Conservation (phyloP, 768 basidiomycete species). For the Lentinus tigrinus region DNA sequence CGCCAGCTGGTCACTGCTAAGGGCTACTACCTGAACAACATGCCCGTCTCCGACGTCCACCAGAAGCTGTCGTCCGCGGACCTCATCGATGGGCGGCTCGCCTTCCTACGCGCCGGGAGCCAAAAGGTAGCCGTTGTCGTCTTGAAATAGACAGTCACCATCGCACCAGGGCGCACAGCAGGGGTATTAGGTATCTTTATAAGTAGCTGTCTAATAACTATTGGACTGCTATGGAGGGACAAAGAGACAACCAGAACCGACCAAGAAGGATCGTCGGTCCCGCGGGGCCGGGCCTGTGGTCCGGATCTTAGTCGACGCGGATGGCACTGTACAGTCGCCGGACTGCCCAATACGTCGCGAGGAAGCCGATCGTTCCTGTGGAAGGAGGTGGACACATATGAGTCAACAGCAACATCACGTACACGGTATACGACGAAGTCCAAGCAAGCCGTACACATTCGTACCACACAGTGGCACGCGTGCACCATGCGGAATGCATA, state of each 20-base stretch:
- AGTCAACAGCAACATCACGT: neutral
- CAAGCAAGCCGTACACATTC: neutral
- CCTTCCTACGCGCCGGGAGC: conserved; percentile 73
- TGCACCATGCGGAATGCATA: neutral
- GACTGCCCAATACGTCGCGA: conserved; percentile 90
- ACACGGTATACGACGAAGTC: neutral
- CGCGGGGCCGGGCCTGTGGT: neutral
- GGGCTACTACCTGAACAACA: conserved; percentile 74
- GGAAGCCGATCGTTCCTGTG: conserved; percentile 85
- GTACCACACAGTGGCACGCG: neutral
- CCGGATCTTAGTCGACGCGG: conserved; percentile 55
- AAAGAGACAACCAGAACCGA: neutral
- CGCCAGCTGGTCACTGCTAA: conserved; percentile 58
- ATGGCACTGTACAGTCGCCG: conserved; percentile 79
- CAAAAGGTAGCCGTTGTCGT: conserved; percentile 63
- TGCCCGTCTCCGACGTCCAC: conserved; percentile 49
- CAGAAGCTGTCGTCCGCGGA: conserved; percentile 40
- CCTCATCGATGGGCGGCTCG: conserved; percentile 61
- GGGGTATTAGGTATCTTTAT: neutral
- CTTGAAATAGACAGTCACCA: conserved; percentile 17
- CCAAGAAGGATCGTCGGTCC: neutral
- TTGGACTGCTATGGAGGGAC: neutral
- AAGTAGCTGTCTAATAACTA: conserved; percentile 1
- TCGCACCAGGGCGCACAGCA: neutral
- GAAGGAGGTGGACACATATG: neutral